Conservation (phyloP, 2,329 filamentous ascomycete genomes). For the Emmonsia crescens region DNA sequence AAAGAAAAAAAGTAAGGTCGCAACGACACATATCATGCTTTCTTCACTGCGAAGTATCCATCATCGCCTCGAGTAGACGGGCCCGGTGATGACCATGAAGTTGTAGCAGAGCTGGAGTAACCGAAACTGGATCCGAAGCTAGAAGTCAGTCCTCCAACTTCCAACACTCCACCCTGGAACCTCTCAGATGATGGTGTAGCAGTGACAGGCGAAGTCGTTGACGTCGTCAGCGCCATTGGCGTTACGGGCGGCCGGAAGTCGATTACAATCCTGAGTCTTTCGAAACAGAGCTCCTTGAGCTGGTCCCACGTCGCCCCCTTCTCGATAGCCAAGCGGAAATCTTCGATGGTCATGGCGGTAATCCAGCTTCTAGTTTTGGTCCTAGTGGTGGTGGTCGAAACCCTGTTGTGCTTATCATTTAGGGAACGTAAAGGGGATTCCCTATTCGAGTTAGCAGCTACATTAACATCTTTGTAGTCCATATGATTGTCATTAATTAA, state of each 20-base stretch:
- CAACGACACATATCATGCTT: neutral
- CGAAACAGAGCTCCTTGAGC: neutral
- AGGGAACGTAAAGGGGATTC: neutral
- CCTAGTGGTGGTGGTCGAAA: neutral
- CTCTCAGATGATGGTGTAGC: neutral
- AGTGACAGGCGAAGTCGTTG: neutral
- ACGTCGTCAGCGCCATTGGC: neutral
- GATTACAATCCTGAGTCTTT: neutral
- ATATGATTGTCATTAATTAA: neutral
- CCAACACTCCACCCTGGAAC: neutral
- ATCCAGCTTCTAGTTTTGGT: neutral
- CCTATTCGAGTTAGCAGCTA: neutral
- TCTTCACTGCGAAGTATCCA: neutral
- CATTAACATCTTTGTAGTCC: neutral
- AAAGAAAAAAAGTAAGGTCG: neutral
- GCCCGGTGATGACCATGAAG: neutral
- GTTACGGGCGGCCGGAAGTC: neutral
- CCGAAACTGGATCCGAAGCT: neutral
- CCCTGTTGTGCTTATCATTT: neutral
- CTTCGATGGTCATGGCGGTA: slow-evolving; percentile 5
- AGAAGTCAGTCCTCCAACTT: neutral
- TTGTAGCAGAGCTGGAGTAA: neutral
- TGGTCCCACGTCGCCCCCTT: slow-evolving; percentile 1
- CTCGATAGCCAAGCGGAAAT: slow-evolving; percentile 4
- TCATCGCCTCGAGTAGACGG: neutral